These are phyloP conservation scores for Tulasnella sp. DNA, from an alignment of 768 basidiomycete genomes.

Conservation along the genomic window DNA sequence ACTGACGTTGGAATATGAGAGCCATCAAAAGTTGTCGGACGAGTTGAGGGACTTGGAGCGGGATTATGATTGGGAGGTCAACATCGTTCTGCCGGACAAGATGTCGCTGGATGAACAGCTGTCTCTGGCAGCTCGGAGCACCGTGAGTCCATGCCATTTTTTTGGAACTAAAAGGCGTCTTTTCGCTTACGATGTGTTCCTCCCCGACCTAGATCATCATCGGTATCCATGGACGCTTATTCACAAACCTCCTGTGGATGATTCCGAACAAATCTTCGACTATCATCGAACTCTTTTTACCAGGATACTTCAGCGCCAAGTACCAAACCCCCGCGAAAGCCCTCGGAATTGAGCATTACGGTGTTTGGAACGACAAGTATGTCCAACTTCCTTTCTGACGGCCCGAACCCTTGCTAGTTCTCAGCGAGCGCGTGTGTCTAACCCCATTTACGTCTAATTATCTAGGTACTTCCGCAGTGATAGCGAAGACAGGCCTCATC, in stretches of 20 bases:
- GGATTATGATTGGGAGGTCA: constrained; percentile 35
- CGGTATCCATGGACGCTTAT: constrained; percentile 35
- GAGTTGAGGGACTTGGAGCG: constrained; percentile 30
- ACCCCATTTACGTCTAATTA: not conserved
- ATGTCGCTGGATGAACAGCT: constrained; percentile 34
- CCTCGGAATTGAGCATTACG: constrained; percentile 29
- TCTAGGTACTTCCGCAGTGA: constrained; percentile 3
- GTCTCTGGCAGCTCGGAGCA: constrained; percentile 32
- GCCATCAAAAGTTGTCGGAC: constrained; percentile 31
- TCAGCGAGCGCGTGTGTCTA: not conserved
- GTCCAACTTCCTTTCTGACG: not conserved
- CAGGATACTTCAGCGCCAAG: constrained; percentile 33
- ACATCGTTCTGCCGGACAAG: constrained; percentile 36
- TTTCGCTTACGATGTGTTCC: not conserved
- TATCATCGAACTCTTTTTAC: constrained; percentile 37
- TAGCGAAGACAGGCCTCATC: not conserved
- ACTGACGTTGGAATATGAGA: constrained; percentile 29
- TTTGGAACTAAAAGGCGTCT: not conserved
- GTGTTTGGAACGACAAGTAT: constrained; percentile 17
- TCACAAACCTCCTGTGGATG: constrained; percentile 37
- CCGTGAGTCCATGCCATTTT: constrained; percentile 22
- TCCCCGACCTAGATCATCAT: constrained; percentile 31
- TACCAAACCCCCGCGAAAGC: constrained; percentile 30
- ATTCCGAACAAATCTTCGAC: constrained; percentile 32
- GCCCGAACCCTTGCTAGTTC: not conserved